Evolutionary conservation across 2,329 filamentous ascomycete genomes (phyloP).

Genomic region (Alternaria conjuncta): DNA sequence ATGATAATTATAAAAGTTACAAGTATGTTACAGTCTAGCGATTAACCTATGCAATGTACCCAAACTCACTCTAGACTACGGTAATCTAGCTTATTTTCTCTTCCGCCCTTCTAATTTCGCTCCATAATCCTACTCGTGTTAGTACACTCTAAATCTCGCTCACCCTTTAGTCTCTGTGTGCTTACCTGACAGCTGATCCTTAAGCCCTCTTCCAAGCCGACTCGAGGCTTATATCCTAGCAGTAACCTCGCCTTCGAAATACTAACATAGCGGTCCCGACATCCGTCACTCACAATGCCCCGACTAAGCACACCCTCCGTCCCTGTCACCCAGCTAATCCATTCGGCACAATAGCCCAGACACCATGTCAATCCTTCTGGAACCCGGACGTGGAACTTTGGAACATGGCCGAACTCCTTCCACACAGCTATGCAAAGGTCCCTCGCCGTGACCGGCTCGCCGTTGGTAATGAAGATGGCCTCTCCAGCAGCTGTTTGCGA

Average conservation of each 20-base stretch:
- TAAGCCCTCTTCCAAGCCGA: conserved; percentile 61
- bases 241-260: conserved; percentile 59
- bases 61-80: background rate
- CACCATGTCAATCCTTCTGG: conserved; percentile 58
- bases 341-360: conserved; percentile 56
- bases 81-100: background rate
- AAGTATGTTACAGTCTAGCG: background rate
- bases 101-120: background rate
- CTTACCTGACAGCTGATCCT: conserved; percentile 36
- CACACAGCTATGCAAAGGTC: conserved; percentile 83
- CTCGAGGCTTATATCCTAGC: conserved; percentile 59
- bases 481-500: conserved; percentile 71
- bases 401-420: conserved; percentile 64
- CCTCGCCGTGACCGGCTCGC: conserved; percentile 88
- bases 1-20: background rate
- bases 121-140: conserved; percentile 4
- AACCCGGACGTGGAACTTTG: conserved; percentile 56
- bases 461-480: conserved; percentile 90
- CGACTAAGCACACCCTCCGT: conserved; percentile 56
- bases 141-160: background rate
- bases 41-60: background rate
- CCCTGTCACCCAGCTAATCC: conserved; percentile 55
- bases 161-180: background rate
- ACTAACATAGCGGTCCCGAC: conserved; percentile 60
- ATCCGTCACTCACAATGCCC: conserved; percentile 63